These are phyloP conservation scores for Flaveria ramosissima DNA, from an alignment of 129 eudicot genomes.

Conservation along the genomic window DNA sequence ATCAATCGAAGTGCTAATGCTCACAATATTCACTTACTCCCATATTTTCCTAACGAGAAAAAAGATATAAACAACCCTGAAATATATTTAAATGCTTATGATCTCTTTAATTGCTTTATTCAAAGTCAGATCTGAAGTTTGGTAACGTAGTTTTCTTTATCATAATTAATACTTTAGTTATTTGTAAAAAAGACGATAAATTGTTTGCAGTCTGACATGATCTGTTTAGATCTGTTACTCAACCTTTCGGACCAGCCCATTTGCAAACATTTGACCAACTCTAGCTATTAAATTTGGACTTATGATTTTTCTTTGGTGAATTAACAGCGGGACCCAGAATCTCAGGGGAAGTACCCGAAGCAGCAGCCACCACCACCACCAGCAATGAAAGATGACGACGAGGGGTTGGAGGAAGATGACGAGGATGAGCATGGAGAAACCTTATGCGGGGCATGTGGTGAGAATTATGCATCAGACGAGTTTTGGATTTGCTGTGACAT, in stretches of 20 bases:
- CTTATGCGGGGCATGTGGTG: conserved; percentile 19
- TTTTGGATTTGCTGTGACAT: conserved; percentile 19
- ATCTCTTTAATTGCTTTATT: not conserved
- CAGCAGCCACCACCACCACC: conserved; percentile 7
- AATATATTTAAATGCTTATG: not conserved
- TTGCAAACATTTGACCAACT: not conserved
- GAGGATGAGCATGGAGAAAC: conserved; percentile 15
- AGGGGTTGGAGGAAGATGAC: not conserved
- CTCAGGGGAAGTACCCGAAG: conserved; percentile 13
- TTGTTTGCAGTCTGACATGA: not conserved
- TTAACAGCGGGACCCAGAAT: conserved; percentile 6
- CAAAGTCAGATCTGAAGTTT: not conserved
- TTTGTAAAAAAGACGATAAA: not conserved
- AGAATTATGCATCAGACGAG: conserved; percentile 14
- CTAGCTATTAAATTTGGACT: not conserved
- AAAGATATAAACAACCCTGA: not conserved
- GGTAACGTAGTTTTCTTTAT: not conserved
- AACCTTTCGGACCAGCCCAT: not conserved
- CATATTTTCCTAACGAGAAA: not conserved
- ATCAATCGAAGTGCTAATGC: not conserved
- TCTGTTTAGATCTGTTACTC: not conserved
- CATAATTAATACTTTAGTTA: not conserved
- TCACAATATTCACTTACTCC: not conserved
- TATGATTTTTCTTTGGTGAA: not conserved
- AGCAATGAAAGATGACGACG: conserved; percentile 6